A percentile compares a stretch with the other conserved stretches of the same genome.
Evolutionary conservation across 2,329 filamentous ascomycete genomes (phyloP).

Genomic region (Clarireedia monteithiana): DNA sequence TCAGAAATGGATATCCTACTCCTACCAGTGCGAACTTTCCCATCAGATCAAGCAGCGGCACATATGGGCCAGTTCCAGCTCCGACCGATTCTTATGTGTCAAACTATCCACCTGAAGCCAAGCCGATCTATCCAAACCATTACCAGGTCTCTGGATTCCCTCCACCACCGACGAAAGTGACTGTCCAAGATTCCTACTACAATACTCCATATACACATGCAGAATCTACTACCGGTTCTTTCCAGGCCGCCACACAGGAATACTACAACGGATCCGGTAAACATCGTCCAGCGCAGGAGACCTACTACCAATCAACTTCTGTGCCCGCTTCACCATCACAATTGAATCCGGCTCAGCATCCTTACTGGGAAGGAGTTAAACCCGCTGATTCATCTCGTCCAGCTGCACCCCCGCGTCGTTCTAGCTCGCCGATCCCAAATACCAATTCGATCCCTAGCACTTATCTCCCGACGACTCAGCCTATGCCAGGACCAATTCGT

Average conservation of each 20-base stretch:
- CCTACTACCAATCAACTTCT: slow-evolving; percentile 11
- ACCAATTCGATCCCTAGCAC: slow-evolving; percentile 10
- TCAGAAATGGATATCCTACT: not conserved
- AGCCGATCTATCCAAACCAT: not conserved
- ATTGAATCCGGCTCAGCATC: not conserved
- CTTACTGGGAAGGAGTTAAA: not conserved
- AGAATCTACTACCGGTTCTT: not conserved
- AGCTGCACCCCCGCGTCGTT: not conserved
- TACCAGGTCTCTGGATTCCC: not conserved
- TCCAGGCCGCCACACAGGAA: not conserved
- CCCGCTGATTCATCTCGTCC: not conserved
- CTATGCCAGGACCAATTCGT: not conserved
- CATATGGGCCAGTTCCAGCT: not conserved
- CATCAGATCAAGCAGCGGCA: not conserved
- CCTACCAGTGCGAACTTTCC: not conserved
- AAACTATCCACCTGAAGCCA: not conserved
- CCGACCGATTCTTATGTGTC: not conserved
- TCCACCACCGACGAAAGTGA: not conserved
- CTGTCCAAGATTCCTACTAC: slow-evolving; percentile 1
- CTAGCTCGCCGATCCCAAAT: not conserved
- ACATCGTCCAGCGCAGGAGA: slow-evolving; percentile 12
- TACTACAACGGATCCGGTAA: not conserved
- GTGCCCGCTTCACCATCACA: slow-evolving; percentile 6
- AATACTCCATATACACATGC: not conserved
- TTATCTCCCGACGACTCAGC: not conserved